These are phyloP conservation scores for Acer yangbiense DNA, from an alignment of 345 rosid species.

Conservation along the genomic window DNA sequence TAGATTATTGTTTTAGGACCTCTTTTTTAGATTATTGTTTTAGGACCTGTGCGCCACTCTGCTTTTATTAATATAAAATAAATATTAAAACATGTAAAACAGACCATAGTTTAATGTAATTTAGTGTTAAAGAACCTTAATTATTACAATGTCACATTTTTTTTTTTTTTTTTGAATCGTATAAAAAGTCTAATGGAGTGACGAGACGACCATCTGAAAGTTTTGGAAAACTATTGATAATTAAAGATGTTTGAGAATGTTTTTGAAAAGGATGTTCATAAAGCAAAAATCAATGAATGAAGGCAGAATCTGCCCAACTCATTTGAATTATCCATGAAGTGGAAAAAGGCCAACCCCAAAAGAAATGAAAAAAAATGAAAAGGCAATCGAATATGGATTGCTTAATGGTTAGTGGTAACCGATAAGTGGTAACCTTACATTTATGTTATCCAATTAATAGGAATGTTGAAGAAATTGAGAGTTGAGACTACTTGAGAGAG, in stretches of 20 bases:
- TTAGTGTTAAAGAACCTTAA: too few relatives aligned
- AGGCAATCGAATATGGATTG: too few relatives aligned
- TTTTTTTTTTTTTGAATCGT: too few relatives aligned
- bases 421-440: background rate
- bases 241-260: background rate
- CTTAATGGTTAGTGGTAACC: too few relatives aligned
- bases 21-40: too few relatives aligned
- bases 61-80: too few relatives aligned
- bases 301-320: constrained; percentile 12
- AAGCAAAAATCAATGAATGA: background rate
- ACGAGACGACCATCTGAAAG: too few relatives aligned
- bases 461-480: background rate
- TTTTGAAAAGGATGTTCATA: background rate
- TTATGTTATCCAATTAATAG: constrained; percentile 5
- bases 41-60: too few relatives aligned
- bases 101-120: too few relatives aligned
- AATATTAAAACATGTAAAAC: background rate
- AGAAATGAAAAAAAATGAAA: background rate
- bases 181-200: too few relatives aligned
- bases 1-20: too few relatives aligned
- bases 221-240: background rate
- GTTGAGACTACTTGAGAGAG: background rate
- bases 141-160: too few relatives aligned
- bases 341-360: constrained; percentile 30
- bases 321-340: background rate